These are phyloP conservation scores for Diddensiella caesifluorescens DNA, from an alignment of 805 yeast species.

Conservation along the genomic window DNA sequence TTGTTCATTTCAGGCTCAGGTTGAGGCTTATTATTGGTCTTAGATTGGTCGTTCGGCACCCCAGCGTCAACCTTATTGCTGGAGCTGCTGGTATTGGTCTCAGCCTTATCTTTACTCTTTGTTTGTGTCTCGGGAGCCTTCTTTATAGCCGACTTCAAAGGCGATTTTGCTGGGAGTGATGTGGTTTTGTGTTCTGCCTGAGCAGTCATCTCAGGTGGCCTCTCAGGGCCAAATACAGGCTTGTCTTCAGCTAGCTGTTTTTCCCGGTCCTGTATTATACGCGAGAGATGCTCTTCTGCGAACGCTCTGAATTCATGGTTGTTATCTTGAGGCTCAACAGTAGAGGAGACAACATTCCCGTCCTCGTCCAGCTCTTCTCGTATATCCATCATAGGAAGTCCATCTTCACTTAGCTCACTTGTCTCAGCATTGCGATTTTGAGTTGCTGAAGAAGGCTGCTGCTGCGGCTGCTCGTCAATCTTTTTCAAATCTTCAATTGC, in stretches of 20 bases:
- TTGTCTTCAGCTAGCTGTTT: slow-evolving; percentile 8
- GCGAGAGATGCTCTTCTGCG: slow-evolving; percentile 22
- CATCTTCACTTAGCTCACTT: slow-evolving; percentile 36
- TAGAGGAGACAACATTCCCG: slow-evolving; percentile 55
- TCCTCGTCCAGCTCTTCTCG: slow-evolving; percentile 79
- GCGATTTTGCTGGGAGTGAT: not conserved
- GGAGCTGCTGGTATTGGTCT: no score
- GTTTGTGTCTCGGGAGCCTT: no score
- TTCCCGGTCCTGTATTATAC: slow-evolving; percentile 11
- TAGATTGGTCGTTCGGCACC: no score
- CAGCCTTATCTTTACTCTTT: no score
- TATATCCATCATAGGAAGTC: slow-evolving; percentile 70
- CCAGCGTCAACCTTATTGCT: no score
- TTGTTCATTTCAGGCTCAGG: no score
- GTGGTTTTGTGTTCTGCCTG: not conserved
- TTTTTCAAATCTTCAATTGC: slow-evolving; percentile 10
- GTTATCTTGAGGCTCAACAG: slow-evolving; percentile 38
- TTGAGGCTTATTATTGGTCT: no score
- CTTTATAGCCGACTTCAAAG: no score
- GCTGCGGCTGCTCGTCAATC: slow-evolving; percentile 6
- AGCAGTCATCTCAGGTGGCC: slow-evolving; percentile 1
- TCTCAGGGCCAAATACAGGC: slow-evolving; percentile 10
- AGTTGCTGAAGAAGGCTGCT: not conserved
- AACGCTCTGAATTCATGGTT: slow-evolving; percentile 25
- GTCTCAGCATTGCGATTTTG: slow-evolving; percentile 28